Evolutionary conservation across 805 yeast species (phyloP).

Genomic region (Ogataea trehaloabstinens): DNA sequence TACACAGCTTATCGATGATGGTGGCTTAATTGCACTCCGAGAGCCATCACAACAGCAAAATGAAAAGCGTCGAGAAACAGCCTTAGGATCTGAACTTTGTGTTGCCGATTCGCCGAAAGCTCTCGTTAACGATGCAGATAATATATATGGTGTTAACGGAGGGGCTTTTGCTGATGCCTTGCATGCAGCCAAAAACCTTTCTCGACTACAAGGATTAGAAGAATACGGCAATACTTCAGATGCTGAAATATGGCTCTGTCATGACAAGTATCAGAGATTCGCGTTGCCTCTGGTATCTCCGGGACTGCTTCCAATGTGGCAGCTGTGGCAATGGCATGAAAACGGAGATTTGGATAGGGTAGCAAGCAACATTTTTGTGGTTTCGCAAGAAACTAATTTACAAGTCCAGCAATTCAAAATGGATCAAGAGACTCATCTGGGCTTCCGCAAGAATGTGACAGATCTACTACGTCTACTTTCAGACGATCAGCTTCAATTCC

Average conservation of each 20-base stretch:
- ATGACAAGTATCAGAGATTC: constrained; percentile 22
- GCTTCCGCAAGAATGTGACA: constrained; percentile 29
- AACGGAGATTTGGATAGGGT: constrained; percentile 21
- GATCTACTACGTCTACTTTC: constrained; percentile 47
- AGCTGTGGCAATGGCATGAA: constrained; percentile 37
- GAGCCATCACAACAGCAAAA: constrained; percentile 4
- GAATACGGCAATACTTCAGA: constrained; percentile 13
- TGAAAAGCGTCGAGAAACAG: constrained; percentile 1
- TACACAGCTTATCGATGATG: constrained; percentile 26
- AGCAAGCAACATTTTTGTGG: constrained; percentile 6
- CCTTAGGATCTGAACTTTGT: neutral
- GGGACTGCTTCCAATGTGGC: constrained; percentile 49
- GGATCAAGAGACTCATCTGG: constrained; percentile 10
- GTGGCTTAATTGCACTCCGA: constrained; percentile 16
- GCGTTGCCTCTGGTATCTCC: constrained; percentile 42
- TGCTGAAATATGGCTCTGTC: constrained; percentile 12
- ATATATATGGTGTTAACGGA: constrained; percentile 37
- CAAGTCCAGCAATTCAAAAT: constrained; percentile 4
- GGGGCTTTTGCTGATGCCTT: constrained; percentile 22
- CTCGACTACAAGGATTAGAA: constrained; percentile 9
- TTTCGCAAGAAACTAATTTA: constrained; percentile 1
- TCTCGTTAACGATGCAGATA: constrained; percentile 31
- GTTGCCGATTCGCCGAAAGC: constrained; percentile 8
- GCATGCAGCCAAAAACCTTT: constrained; percentile 1
- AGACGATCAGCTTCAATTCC: constrained; percentile 28